Conservation (phyloP, 495 filamentous ascomycete species). For the Massariosphaeria phaeospora region DNA sequence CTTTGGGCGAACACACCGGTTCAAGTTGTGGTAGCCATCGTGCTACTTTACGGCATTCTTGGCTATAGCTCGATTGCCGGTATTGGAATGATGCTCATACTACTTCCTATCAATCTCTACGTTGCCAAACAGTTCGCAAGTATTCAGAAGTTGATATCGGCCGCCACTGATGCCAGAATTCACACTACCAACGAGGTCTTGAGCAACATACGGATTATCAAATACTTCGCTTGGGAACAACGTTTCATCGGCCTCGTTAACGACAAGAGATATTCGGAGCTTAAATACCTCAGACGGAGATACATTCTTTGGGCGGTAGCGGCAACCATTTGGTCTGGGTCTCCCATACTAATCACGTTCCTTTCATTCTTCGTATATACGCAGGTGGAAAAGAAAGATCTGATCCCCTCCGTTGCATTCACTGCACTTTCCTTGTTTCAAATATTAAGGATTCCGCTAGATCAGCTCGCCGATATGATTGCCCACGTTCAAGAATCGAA, state of each 20-base stretch:
- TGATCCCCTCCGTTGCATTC: constrained; percentile 92
- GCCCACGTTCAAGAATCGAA: constrained; percentile 97
- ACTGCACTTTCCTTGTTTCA: constrained; percentile 94
- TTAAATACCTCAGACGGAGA: constrained; percentile 68
- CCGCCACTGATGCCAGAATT: constrained; percentile 92
- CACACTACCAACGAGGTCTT: constrained; percentile 95
- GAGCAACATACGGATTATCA: constrained; percentile 98
- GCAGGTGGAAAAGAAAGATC: constrained; percentile 76
- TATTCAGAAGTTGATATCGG: constrained; percentile 85
- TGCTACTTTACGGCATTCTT: constrained; percentile 80
- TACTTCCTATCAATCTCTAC: constrained; percentile 81
- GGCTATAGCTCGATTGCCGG: constrained; percentile 92
- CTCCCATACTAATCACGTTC: constrained; percentile 91
- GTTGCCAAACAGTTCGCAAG: constrained; percentile 79
- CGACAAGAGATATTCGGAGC: constrained; percentile 76
- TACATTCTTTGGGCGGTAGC: constrained; percentile 90
- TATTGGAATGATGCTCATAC: constrained; percentile 81
- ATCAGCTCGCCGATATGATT: constrained; percentile 98
- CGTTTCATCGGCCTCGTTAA: constrained; percentile 82
- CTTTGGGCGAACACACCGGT: constrained; percentile 80
- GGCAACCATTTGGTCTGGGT: constrained; percentile 93
- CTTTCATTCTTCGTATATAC: constrained; percentile 94
- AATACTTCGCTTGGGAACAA: constrained; percentile 98
- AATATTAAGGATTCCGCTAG: constrained; percentile 87
- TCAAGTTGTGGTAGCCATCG: constrained; percentile 68